Evolutionary conservation across 2,329 filamentous ascomycete species (phyloP).

Genomic region (Elsinoe australis): DNA sequence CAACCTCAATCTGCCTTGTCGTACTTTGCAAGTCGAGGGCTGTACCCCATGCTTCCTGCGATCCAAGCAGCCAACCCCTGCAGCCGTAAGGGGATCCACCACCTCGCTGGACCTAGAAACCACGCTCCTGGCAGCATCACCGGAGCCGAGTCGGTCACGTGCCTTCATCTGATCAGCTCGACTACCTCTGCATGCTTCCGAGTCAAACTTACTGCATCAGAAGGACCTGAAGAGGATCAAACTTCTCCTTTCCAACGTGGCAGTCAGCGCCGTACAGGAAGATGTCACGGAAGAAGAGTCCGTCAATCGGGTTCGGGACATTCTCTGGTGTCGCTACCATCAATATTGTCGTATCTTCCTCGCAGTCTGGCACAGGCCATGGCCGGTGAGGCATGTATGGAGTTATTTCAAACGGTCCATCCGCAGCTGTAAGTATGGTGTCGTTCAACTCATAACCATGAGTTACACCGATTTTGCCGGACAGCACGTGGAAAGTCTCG

Average conservation of each 20-base stretch:
- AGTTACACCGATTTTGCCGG: constrained; percentile 1
- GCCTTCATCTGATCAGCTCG: not conserved
- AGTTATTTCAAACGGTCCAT: not conserved
- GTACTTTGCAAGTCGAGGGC: not conserved
- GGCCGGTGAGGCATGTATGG: constrained; percentile 3
- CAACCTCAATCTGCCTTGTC: constrained; percentile 3
- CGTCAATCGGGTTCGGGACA: constrained; percentile 1
- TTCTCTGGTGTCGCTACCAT: constrained; percentile 1
- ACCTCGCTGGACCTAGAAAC: not conserved
- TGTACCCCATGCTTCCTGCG: not conserved
- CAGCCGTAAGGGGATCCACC: constrained; percentile 1
- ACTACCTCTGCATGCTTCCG: too few species aligned
- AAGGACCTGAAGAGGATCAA: constrained; percentile 2
- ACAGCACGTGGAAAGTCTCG: constrained; percentile 2
- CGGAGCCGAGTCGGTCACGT: not conserved
- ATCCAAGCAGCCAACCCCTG: not conserved
- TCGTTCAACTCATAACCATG: constrained; percentile 5
- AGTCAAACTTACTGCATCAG: not conserved
- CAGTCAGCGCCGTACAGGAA: constrained; percentile 2
- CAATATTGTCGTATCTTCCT: constrained; percentile 1
- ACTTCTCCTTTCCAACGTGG: not conserved
- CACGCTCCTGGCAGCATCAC: constrained; percentile 1
- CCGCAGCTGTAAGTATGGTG: not conserved
- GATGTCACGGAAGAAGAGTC: constrained; percentile 7
- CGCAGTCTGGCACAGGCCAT: constrained; percentile 4